Evolutionary conservation across 805 yeast species (phyloP).

Genomic region (Candida hungchunana): DNA sequence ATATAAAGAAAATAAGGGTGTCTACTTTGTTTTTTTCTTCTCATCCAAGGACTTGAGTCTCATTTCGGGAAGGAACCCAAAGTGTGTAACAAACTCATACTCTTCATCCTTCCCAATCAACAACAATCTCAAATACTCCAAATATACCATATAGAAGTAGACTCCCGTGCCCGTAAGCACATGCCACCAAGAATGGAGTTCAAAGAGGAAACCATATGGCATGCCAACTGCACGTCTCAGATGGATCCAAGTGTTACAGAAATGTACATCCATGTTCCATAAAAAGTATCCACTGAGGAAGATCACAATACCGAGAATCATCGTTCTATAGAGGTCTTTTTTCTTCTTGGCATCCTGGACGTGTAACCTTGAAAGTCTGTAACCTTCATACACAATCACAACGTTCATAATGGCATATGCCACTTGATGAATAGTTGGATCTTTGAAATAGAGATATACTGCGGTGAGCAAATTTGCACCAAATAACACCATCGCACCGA

Average conservation of each 20-base stretch:
- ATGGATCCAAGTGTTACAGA: slow-evolving; percentile 56
- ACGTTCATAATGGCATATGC: slow-evolving; percentile 78
- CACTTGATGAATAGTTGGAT: slow-evolving; percentile 87
- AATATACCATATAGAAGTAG: slow-evolving; percentile 75
- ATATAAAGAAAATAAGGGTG: too few species aligned
- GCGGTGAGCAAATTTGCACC: slow-evolving; percentile 63
- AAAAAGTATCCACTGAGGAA: slow-evolving; percentile 74
- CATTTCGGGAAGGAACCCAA: slow-evolving; percentile 55
- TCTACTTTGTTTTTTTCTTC: neutral
- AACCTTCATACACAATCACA: slow-evolving; percentile 62
- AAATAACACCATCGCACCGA: slow-evolving; percentile 44
- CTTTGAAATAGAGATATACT: slow-evolving; percentile 64
- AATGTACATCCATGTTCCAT: slow-evolving; percentile 87
- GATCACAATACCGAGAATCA: slow-evolving; percentile 53
- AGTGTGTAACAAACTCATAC: slow-evolving; percentile 55
- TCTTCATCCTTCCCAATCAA: slow-evolving; percentile 52
- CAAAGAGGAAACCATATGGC: slow-evolving; percentile 82
- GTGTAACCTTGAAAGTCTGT: slow-evolving; percentile 43
- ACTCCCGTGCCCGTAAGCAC: slow-evolving; percentile 82
- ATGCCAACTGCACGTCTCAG: slow-evolving; percentile 66
- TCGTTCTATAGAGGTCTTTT: slow-evolving; percentile 47
- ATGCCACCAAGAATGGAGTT: slow-evolving; percentile 99
- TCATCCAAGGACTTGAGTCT: slow-evolving; percentile 2
- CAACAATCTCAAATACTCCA: slow-evolving; percentile 69
- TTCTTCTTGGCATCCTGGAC: slow-evolving; percentile 48